Evolutionary conservation across 108 stramenopile genomes (phyloP), one percentile per base, ranked within the genome.

Genomic region (Cyclotella kingstonii): DNA sequence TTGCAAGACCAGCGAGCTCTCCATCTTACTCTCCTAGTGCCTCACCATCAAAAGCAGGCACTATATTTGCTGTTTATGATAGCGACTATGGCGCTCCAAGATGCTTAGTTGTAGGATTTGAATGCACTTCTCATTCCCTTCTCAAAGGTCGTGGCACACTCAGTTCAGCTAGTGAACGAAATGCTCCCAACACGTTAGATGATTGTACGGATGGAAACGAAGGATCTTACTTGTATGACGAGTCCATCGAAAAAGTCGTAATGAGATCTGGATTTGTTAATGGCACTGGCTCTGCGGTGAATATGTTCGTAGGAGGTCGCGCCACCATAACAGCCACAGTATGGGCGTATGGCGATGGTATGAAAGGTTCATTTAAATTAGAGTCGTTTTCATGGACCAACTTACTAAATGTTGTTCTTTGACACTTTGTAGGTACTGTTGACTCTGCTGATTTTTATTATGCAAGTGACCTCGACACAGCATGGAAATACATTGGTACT

Each of bases 191-290:
- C 17, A 66, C 65, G 6, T 27, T 57, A 34, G 56, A 66, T 14
- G 4, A 9, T 14, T 66, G 65, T 22, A 11, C 1, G 15, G 65
- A 66, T 11, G 65, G 65, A 25, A 66, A 66, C 22, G 7, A 8
- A 9, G 65, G 65, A 22, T 19, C 55, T 28, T 66, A 57, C 18
- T 19, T 28, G 6, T 14, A 14, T 27, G 65, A 66, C 47, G 65
- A 66, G 35, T 66, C 65, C 3, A 47, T 66, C 18, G 65, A 66
- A n/a, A 38, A 66, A 28, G 60, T 66, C 26, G 36, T 54, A 14
- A 57, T 66, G 1, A 58, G 56, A 29, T 57, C 21, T 31, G 36
- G 53, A 0, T 19, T 6, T 4, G 55, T 14, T 19, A 31, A 2
- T 14, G 39, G 50, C 4, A 12, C 25, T 28, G 46, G 46, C n/a